A percentile compares a stretch with the other conserved stretches of the same genome.
phyloP scores from a whole-genome alignment of 2,329 filamentous ascomycete genomes.

The Scedosporium apiospermum region DNA sequence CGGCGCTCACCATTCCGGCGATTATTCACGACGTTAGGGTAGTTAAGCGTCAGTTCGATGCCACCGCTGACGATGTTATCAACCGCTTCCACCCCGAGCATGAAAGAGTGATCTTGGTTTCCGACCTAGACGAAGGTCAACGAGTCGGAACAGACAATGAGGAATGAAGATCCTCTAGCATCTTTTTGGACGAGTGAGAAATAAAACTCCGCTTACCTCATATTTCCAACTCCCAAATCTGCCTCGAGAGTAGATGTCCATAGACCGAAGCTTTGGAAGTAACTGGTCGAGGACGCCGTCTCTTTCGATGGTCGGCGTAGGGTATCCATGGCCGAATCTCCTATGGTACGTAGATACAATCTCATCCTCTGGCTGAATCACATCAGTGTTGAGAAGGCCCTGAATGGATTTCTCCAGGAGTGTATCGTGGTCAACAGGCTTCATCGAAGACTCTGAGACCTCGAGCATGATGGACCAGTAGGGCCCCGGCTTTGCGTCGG shows the following conservation, averaged over 20 bases:
- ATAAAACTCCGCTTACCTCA: conserved; percentile 49
- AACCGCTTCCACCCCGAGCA: conserved; percentile 89
- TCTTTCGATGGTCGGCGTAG: conserved; percentile 87
- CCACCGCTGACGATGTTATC: conserved; percentile 85
- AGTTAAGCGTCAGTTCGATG: conserved; percentile 88
- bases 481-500: conserved; percentile 71
- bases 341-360: conserved; percentile 98
- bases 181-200: background rate
- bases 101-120: conserved; percentile 97
- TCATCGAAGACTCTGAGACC: conserved; percentile 90
- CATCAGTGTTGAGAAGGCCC: conserved; percentile 94
- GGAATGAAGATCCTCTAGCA: background rate
- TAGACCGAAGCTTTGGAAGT: conserved; percentile 81
- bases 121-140: conserved; percentile 36
- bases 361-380: conserved; percentile 85
- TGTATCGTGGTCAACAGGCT: conserved; percentile 81
- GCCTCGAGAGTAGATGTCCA: conserved; percentile 90
- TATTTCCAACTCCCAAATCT: conserved; percentile 98
- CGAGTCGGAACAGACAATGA: background rate
- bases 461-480: conserved; percentile 99
- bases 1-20: conserved; percentile 60
- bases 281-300: conserved; percentile 90
- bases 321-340: conserved; percentile 96
- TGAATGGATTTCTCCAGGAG: conserved; percentile 86
- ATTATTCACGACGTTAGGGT: conserved; percentile 89